A percentile compares a stretch with the other conserved stretches of the same genome.
These are phyloP conservation scores for Cercophora samala DNA, from an alignment of 495 filamentous ascomycete genomes.

Conservation along the genomic window DNA sequence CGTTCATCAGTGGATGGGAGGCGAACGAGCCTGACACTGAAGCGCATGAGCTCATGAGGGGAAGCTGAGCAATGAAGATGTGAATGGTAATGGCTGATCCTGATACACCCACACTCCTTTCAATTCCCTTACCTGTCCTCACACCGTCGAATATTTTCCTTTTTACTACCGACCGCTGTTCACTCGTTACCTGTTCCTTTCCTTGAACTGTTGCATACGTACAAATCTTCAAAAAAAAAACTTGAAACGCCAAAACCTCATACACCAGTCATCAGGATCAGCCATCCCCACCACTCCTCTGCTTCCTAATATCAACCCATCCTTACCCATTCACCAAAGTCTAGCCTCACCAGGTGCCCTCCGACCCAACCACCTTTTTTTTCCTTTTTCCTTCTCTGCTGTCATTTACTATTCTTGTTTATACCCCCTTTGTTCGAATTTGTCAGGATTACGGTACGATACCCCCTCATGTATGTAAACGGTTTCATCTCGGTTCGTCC, in stretches of 20 bases:
- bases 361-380: not conserved
- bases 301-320: not conserved
- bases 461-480: not conserved
- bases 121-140: constrained; percentile 20
- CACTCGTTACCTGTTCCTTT: constrained; percentile 26
- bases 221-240: not conserved
- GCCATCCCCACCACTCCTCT: not conserved
- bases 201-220: constrained; percentile 8
- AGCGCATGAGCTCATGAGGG: constrained; percentile 1
- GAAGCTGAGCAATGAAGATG: constrained; percentile 3
- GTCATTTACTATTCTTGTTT: not conserved
- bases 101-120: constrained; percentile 23
- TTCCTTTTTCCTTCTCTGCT: not conserved
- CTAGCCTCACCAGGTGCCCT: not conserved
- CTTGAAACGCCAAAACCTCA: not conserved
- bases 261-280: constrained; percentile 2
- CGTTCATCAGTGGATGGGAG: constrained; percentile 44
- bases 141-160: constrained; percentile 19
- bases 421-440: not conserved
- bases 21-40: constrained; percentile 27
- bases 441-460: not conserved
- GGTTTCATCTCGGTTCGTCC: not conserved
- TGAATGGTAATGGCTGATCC: constrained; percentile 16
- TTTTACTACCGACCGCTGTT: constrained; percentile 26
- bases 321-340: too few relatives aligned